Evolutionary conservation across 257 asterid species (phyloP), one percentile per base, ranked within the genome.

Genomic region (Nicotiana sylvestris): DNA sequence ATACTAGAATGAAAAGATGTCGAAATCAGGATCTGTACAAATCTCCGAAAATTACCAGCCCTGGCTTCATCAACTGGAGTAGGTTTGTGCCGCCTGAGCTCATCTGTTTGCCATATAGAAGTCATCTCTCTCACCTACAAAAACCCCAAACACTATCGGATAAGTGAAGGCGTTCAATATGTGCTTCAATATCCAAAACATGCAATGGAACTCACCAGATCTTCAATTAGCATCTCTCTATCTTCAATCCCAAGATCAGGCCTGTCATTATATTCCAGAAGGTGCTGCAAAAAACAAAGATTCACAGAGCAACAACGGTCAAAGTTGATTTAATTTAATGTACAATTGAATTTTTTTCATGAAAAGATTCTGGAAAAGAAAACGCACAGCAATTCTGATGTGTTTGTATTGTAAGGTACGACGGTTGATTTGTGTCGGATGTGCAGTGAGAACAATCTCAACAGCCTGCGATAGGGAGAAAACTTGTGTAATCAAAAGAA

Each of bases 41-140:
- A 85, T 78, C 51, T 83, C 58, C 39, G 74, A 79, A 85, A 64
- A 66, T 83, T 87, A 94, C 99, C 99, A 39, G 99, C 99, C 87
- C 98, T 90, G 67, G 99, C 99, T 92, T 96, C 99, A 87, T 96
- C 99, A 70, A 96, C 98, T 53, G 99, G 98, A 80, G 99, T 96
- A 82, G 99, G 99, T 84, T 89, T 93, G 87, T 96, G 99, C 80
- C 99, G 96, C 88, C 98, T 92, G 58, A 96, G 93, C 89, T 96
- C 99, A 88, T 96, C 99, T 4, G 99, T 96, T 89, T 93, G 98
- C 99, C 99, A 96, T 83, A 96, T 90, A 35, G 99, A 91, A 88
- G 94, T 90, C 84, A 96, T 93, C 93, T 96, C 98, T 90, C 99
- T 88, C 83, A 89, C 94, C 99, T 95, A 79, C 58, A 80, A 83